phyloP scores from a whole-genome alignment of 768 basidiomycete genomes.

The Lanmaoa pseudosensibilis region DNA sequence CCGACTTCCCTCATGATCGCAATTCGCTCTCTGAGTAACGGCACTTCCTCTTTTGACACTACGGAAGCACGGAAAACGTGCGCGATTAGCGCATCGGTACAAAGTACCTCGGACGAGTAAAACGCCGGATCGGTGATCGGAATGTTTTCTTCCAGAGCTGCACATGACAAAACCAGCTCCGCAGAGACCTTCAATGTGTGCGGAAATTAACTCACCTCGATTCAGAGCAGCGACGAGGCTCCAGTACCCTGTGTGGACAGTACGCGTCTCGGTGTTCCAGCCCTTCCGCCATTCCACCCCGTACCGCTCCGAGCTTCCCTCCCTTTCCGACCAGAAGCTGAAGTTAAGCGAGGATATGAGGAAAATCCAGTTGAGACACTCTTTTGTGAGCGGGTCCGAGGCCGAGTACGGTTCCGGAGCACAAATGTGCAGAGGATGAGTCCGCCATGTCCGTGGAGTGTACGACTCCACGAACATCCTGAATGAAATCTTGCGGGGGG shows the following conservation, averaged over 20 bases:
- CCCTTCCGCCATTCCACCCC: slow-evolving; percentile 76
- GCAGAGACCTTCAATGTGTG: too few relatives aligned
- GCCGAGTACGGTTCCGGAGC: slow-evolving; percentile 64
- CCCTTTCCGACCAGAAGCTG: slow-evolving; percentile 82
- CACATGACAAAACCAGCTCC: not conserved
- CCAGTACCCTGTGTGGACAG: slow-evolving; percentile 83
- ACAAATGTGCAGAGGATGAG: slow-evolving; percentile 62
- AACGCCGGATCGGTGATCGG: slow-evolving; percentile 80
- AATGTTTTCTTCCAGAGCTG: slow-evolving; percentile 74
- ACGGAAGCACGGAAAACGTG: slow-evolving; percentile 65
- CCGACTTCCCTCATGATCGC: slow-evolving; percentile 79
- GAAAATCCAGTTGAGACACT: slow-evolving; percentile 82
- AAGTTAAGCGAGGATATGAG: slow-evolving; percentile 85
- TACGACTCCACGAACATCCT: slow-evolving; percentile 65
- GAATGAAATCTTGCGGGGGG: slow-evolving; percentile 52
- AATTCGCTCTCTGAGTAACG: slow-evolving; percentile 70
- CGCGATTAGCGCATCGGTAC: slow-evolving; percentile 69
- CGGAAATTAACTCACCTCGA: slow-evolving; percentile 55
- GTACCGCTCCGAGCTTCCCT: slow-evolving; percentile 59
- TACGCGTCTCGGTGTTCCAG: slow-evolving; percentile 54
- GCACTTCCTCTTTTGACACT: slow-evolving; percentile 61
- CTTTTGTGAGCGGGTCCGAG: slow-evolving; percentile 51
- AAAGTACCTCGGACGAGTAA: slow-evolving; percentile 67
- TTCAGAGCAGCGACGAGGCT: slow-evolving; percentile 82
- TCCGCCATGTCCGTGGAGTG: slow-evolving; percentile 79